phyloP scores from a whole-genome alignment of 2,329 filamentous ascomycete genomes.

The Helicocarpus griseus region DNA sequence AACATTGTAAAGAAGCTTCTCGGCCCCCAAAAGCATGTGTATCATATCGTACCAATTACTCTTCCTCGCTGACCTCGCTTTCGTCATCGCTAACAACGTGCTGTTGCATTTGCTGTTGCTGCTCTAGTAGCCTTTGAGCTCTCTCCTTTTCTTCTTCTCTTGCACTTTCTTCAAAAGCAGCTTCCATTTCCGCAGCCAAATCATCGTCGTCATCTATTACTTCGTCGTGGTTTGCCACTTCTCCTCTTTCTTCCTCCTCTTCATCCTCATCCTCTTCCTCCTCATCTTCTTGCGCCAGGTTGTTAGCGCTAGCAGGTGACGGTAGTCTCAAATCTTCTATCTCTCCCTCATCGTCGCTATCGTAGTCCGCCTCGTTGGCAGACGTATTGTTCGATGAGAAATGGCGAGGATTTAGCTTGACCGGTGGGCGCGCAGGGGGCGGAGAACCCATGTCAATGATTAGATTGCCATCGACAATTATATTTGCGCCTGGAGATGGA shows the following conservation, averaged over 20 bases:
- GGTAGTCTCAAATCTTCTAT: slow-evolving; percentile 29
- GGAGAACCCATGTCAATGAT: slow-evolving; percentile 42
- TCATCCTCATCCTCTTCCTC: slow-evolving; percentile 19
- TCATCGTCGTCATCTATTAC: slow-evolving; percentile 40
- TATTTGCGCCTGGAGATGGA: slow-evolving; percentile 31
- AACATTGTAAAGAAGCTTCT: not conserved
- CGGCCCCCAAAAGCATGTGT: not conserved
- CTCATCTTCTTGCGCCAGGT: slow-evolving; percentile 10
- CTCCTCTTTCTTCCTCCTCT: slow-evolving; percentile 19
- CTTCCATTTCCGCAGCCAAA: slow-evolving; percentile 49
- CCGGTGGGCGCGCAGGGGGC: slow-evolving; percentile 28
- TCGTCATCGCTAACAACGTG: slow-evolving; percentile 41
- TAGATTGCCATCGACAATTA: slow-evolving; percentile 38
- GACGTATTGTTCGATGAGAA: slow-evolving; percentile 35
- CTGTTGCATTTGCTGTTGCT: slow-evolving; percentile 20
- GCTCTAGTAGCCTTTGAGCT: slow-evolving; percentile 22
- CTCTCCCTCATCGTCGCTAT: slow-evolving; percentile 31
- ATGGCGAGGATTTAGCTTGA: slow-evolving; percentile 31
- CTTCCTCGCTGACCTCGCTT: slow-evolving; percentile 59
- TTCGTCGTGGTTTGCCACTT: slow-evolving; percentile 21
- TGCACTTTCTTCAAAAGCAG: slow-evolving; percentile 38
- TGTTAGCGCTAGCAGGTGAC: slow-evolving; percentile 24
- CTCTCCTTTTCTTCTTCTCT: slow-evolving; percentile 34
- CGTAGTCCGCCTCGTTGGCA: slow-evolving; percentile 23
- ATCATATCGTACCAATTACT: slow-evolving; percentile 31